These are phyloP conservation scores for Colletotrichum filicis DNA, from an alignment of 2,329 filamentous ascomycete species.

Conservation along the genomic window DNA sequence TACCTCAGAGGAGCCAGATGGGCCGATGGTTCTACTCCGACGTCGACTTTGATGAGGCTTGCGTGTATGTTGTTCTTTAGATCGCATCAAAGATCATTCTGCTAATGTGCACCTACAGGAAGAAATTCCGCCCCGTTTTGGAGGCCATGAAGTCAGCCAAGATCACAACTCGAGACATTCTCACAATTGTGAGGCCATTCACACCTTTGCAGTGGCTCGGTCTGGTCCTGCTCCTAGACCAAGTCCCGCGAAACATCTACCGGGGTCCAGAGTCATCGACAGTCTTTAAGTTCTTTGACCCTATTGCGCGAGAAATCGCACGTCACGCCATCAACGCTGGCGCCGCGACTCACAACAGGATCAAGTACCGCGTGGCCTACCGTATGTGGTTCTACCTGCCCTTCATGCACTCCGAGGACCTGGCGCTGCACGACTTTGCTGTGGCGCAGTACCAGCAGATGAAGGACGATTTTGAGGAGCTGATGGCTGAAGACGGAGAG, in stretches of 20 bases:
- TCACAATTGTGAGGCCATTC: slow-evolving; percentile 41
- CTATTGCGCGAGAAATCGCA: slow-evolving; percentile 59
- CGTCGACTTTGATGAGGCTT: slow-evolving; percentile 47
- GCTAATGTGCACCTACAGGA: slow-evolving; percentile 35
- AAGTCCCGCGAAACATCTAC: slow-evolving; percentile 71
- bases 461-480: slow-evolving; percentile 44
- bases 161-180: slow-evolving; percentile 42
- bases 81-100: not conserved
- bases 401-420: slow-evolving; percentile 67
- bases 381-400: slow-evolving; percentile 70
- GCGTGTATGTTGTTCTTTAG: slow-evolving; percentile 42
- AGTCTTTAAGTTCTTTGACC: slow-evolving; percentile 67
- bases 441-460: slow-evolving; percentile 45
- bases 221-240: slow-evolving; percentile 69
- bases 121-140: slow-evolving; percentile 45
- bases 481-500: slow-evolving; percentile 42
- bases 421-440: slow-evolving; percentile 54
- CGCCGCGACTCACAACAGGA: slow-evolving; percentile 42
- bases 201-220: slow-evolving; percentile 54
- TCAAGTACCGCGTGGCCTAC: slow-evolving; percentile 49
- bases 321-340: slow-evolving; percentile 45
- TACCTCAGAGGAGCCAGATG: slow-evolving; percentile 40
- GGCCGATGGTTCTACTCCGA: slow-evolving; percentile 49
- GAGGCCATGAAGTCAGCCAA: slow-evolving; percentile 45
- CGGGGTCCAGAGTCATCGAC: slow-evolving; percentile 56